These are phyloP conservation scores for Ganoderma boninense DNA, from an alignment of 1,284 basidiomycete species.

Conservation along the genomic window DNA sequence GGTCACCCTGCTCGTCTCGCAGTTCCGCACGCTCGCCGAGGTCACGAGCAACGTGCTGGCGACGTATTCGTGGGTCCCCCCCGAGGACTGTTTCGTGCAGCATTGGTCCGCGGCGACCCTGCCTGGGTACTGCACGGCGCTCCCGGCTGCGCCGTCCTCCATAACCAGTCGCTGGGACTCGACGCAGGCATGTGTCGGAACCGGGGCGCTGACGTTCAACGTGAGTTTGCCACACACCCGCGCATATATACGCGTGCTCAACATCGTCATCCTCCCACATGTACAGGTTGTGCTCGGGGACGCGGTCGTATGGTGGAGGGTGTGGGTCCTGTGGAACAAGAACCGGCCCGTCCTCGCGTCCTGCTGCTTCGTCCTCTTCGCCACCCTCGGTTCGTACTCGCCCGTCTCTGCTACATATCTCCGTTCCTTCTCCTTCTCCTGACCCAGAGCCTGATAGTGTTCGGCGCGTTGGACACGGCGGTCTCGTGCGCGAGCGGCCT, in stretches of 20 bases:
- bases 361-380: background rate
- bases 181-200: background rate
- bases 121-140: background rate
- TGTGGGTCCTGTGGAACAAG: background rate
- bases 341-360: background rate
- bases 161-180: background rate
- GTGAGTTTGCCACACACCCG: background rate
- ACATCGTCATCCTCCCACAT: background rate
- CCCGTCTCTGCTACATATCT: too few relatives aligned
- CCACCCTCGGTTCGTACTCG: background rate
- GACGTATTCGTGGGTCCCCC: background rate
- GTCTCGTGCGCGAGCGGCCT: background rate
- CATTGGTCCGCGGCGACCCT: background rate
- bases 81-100: background rate
- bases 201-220: background rate
- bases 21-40: background rate
- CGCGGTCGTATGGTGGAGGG: slow-evolving; percentile 6
- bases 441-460: background rate
- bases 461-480: background rate
- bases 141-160: background rate
- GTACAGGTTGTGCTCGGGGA: slow-evolving; percentile 3
- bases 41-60: background rate
- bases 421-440: too few relatives aligned
- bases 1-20: background rate
- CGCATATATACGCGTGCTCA: background rate